phyloP scores from a whole-genome alignment of 164 flowering plant species.

The Euptelea pleiosperma region DNA sequence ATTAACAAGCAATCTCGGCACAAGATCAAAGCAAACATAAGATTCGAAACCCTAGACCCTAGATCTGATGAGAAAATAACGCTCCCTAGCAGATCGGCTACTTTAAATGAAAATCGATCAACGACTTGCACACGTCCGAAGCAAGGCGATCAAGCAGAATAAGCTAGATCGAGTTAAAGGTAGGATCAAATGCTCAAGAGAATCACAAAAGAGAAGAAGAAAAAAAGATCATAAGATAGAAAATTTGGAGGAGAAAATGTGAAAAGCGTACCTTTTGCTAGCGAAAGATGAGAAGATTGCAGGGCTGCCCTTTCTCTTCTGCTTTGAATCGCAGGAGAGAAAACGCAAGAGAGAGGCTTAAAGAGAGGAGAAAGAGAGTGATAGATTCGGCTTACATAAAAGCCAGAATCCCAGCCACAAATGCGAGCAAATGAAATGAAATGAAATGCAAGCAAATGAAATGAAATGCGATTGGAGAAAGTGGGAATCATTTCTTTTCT shows the following conservation, averaged over 20 bases:
- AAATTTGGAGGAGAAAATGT: background rate
- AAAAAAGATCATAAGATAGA: background rate
- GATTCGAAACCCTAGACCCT: background rate
- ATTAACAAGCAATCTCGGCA: too few relatives aligned
- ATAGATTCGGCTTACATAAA: background rate
- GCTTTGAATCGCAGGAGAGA: slow-evolving; percentile 2
- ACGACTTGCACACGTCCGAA: background rate
- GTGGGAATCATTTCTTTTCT: slow-evolving; percentile 10
- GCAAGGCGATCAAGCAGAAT: background rate
- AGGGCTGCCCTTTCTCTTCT: slow-evolving; percentile 5
- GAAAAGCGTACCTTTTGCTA: slow-evolving; percentile 2
- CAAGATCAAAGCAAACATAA: background rate
- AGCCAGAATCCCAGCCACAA: background rate
- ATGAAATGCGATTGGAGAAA: background rate
- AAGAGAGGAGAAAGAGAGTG: slow-evolving; percentile 1
- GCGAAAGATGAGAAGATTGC: background rate
- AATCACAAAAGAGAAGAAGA: too few relatives aligned
- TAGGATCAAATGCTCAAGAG: background rate
- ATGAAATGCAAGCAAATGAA: slow-evolving; percentile 8
- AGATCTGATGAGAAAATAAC: background rate
- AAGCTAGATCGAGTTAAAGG: background rate
- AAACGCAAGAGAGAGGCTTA: background rate
- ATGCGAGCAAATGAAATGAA: too few relatives aligned
- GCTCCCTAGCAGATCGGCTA: background rate
- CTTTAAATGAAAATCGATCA: background rate